Base-by-base conservation (phyloP, 352 stramenopile genomes). In the Pythium chondricola region DNA sequence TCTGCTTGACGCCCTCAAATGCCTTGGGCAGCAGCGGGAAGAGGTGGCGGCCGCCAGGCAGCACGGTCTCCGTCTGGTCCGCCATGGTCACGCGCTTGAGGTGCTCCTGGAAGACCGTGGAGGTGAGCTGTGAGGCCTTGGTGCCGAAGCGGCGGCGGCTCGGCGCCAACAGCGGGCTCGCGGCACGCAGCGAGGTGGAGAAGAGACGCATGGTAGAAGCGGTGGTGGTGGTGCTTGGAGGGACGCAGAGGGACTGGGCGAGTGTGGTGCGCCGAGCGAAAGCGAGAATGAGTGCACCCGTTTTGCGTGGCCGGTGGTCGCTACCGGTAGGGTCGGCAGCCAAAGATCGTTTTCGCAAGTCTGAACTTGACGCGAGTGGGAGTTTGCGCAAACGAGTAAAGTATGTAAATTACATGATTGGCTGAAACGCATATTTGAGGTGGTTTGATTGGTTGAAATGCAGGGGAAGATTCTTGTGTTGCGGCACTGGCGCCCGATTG, bases 1-100 rank as follows among this genome's bases (percentile, higher is more conserved):
- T 96, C 65, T 98, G 84, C 68, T 98, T 96, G 51, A 99, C 95
- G 43, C 92, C 92, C 22, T 94, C 85, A 67, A 99, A 98, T 21
- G 95, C 95, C 69, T 98, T 91, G 31, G 91, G 89, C 57, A 98
- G 75, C 31, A 97, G 69, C 49, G 89, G 75, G 75, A 98, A 98
- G 32, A 98, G 81, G 77, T 99, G 80, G 59, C 93, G 87, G 21
- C 81, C 81, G 40, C 81, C 81, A 10, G 81, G 77, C 30, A 92
- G 70, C 52, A 92, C 79, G 21, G 72, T 83, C 61, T 92, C 81
- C 33, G 67, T 69, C 46, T 71, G 55, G 60, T 92, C 77, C 20
- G 77, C 75, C 81, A 92, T 92, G 29, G 65, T 49, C 39, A 88
- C 81, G 29, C 77, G 86, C 56, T 84, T 79, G 58, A 92, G 63